Base-by-base conservation (phyloP, 2,329 filamentous ascomycete genomes). In the Aspergillus versicolor region DNA sequence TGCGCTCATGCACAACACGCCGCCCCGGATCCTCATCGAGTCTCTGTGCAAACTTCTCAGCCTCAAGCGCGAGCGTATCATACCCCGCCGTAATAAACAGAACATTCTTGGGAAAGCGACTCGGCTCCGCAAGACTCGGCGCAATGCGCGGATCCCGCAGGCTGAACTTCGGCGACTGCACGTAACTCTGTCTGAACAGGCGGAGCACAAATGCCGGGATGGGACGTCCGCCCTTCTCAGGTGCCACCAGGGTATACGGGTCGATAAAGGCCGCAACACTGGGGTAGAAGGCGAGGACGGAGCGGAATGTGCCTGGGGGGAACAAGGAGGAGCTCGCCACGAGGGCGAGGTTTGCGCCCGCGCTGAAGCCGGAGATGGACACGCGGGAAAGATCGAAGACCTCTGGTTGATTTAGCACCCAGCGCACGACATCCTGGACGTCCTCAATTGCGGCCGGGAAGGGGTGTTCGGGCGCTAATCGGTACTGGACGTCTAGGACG, bases 281-380 rank as follows among this genome's bases (percentile, higher is more conserved):
- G 27, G 70, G 70, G 48, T 74, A 74, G 52, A 76, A 69, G 1
- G 72, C 67, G 30, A 77, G 38, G 13, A 76, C 42, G 3, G 62
- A 65, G 50, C 52, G 61, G 59, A 73, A 74, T 4, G 67, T 73
- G 48, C 65, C 65, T 44, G 56, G 61, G 3, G 67, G 66, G 45
- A 70, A 75, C 19, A 62, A 54, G 32, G 32, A 64, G 45, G 66
- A 66, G 1, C 69, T 63, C 2, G 70, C 67, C 2, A 67, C 69
- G 5, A 79, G 64, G 0, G 72, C 71, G 11, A 79, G 69, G 47
- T 73, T 78, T 1, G 58, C 76, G 12, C 77, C 77, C 1, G 77
- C 75, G 52, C 75, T 78, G 65, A 79, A 79, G 4, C 77, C 77
- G 5, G 69, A 73, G 8, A 78, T 54, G 1, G 70, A 68, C 9